A percentile compares a stretch with the other conserved stretches of the same genome.
phyloP scores from a whole-genome alignment of 345 rosid species.

The Corymbia maculata region DNA sequence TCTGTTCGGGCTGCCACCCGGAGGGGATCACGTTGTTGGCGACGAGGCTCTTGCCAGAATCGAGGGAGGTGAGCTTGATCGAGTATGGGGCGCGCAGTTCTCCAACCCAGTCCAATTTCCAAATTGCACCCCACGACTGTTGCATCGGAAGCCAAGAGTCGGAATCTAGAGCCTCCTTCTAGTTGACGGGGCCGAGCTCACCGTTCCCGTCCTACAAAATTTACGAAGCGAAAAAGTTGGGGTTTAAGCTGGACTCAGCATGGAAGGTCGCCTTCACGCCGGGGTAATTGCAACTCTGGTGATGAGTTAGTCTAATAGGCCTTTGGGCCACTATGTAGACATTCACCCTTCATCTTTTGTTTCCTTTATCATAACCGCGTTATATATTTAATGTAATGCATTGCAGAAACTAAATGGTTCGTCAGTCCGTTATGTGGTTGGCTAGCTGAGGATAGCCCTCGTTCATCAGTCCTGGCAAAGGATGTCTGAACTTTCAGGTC shows the following conservation, averaged over 20 bases:
- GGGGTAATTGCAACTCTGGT: constrained; percentile 47
- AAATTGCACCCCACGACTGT: constrained; percentile 45
- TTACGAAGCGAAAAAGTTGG: constrained; percentile 37
- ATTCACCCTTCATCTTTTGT: too few relatives aligned
- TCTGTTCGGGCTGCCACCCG: constrained; percentile 40
- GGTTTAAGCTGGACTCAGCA: constrained; percentile 37
- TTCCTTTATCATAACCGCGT: too few relatives aligned
- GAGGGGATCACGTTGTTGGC: constrained; percentile 42
- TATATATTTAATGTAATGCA: too few relatives aligned
- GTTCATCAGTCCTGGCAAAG: too few relatives aligned
- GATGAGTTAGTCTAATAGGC: too few relatives aligned
- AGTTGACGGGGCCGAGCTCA: constrained; percentile 20
- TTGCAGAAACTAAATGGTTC: too few relatives aligned
- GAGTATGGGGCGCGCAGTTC: constrained; percentile 44
- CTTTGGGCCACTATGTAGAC: too few relatives aligned
- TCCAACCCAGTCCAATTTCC: constrained; percentile 37
- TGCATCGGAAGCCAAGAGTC: constrained; percentile 46
- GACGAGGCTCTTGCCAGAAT: constrained; percentile 15
- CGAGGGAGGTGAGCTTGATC: constrained; percentile 26
- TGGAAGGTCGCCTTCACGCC: constrained; percentile 24
- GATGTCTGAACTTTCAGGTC: too few relatives aligned
- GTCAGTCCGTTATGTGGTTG: too few relatives aligned
- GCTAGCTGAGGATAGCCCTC: too few relatives aligned
- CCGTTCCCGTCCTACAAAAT: constrained; percentile 46
- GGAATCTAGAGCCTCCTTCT: constrained; percentile 27